These are phyloP conservation scores for Trichoderma aggressivum DNA, from an alignment of 2,329 filamentous ascomycete genomes.

Conservation along the genomic window DNA sequence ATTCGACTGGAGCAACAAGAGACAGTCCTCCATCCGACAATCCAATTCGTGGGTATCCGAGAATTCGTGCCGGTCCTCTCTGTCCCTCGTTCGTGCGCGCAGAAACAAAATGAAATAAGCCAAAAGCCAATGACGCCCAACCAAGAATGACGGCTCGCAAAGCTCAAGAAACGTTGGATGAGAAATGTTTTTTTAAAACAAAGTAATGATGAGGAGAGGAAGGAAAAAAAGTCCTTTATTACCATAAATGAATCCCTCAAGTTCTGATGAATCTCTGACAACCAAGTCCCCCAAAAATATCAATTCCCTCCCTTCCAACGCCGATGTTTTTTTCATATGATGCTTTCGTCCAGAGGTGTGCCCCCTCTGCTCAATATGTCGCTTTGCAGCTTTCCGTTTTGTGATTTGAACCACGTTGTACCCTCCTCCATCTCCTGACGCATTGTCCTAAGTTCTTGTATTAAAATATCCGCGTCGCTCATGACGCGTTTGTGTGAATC, in stretches of 20 bases:
- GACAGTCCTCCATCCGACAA: neutral
- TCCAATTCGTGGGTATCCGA: neutral
- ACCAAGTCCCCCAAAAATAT: neutral
- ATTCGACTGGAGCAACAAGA: neutral
- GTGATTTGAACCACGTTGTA: conserved; percentile 45
- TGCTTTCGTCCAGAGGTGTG: conserved; percentile 36
- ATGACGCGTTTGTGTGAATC: conserved; percentile 39
- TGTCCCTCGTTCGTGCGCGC: neutral
- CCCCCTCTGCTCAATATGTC: conserved; percentile 34
- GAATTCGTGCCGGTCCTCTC: neutral
- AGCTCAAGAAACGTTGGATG: neutral
- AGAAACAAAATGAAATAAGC: neutral
- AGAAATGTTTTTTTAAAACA: neutral
- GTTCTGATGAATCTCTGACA: neutral
- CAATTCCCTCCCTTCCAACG: neutral
- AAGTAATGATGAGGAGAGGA: conserved; percentile 10
- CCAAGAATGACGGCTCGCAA: neutral
- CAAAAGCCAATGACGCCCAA: neutral
- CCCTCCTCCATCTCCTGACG: conserved; percentile 46
- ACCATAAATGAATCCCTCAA: conserved; percentile 7
- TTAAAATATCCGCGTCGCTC: conserved; percentile 40
- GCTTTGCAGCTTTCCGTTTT: conserved; percentile 42
- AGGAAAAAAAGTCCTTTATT: conserved; percentile 19
- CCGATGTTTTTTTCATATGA: conserved; percentile 23
- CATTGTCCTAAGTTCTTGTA: conserved; percentile 41